Percentiles rank a stretch among this genome's conserved stretches.
These are phyloP conservation scores for Auriculariales sp. DNA, from an alignment of 768 basidiomycete species.

Conservation along the genomic window DNA sequence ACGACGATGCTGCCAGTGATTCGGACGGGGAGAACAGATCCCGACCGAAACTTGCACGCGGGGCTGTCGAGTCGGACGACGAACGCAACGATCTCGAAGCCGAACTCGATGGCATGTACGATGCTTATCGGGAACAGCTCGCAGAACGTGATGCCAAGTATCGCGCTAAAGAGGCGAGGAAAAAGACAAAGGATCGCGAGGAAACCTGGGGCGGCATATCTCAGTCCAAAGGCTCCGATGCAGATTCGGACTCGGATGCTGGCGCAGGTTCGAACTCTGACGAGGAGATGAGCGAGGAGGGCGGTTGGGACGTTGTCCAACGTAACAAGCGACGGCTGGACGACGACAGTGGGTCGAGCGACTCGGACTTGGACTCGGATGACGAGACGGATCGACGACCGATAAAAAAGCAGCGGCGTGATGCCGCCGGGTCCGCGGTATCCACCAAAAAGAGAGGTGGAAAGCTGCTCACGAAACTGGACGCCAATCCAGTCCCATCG, in stretches of 20 bases:
- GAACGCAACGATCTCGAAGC: conserved; percentile 56
- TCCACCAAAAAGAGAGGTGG: conserved; percentile 35
- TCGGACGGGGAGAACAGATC: conserved; percentile 15
- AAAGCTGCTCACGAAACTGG: conserved; percentile 36
- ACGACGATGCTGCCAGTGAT: conserved; percentile 23
- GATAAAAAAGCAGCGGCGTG: conserved; percentile 25
- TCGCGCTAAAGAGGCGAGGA: conserved; percentile 64
- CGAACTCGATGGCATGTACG: conserved; percentile 83
- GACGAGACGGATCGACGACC: conserved; percentile 23
- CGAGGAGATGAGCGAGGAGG: conserved; percentile 25
- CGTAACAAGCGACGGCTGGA: conserved; percentile 32
- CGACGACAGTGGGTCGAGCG: conserved; percentile 25
- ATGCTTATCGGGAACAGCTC: conserved; percentile 67
- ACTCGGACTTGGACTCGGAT: conserved; percentile 37
- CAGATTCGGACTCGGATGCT: conserved; percentile 23
- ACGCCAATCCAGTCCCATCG: conserved; percentile 17
- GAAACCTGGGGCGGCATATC: conserved; percentile 66
- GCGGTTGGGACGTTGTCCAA: conserved; percentile 61
- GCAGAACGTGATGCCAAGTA: conserved; percentile 78
- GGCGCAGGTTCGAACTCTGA: too few species aligned
- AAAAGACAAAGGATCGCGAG: conserved; percentile 57
- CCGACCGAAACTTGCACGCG: conserved; percentile 7
- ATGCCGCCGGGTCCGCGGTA: conserved; percentile 14
- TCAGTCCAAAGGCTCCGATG: conserved; percentile 24
- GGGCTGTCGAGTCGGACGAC: conserved; percentile 30